Evolutionary conservation across 768 basidiomycete genomes (phyloP), one percentile per base, ranked within the genome.

Genomic region (Infundibulicybe gibba): DNA sequence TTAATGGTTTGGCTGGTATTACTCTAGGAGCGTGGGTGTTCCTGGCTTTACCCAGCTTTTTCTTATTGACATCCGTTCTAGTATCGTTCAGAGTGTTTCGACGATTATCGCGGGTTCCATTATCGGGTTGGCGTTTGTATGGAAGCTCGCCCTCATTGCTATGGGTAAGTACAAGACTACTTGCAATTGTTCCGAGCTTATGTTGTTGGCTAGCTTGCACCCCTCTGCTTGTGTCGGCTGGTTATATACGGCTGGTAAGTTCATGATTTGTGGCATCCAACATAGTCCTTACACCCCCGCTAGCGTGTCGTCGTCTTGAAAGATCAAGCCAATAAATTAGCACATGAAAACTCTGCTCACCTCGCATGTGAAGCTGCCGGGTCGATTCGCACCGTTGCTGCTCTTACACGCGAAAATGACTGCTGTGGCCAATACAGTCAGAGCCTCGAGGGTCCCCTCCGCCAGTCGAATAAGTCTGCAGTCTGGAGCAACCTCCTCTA

Each of bases 361-460:
- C 61, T 94, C 16, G 94, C 94, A 35, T 94, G 92, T 54, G 94
- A 97, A 64, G 91, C 92, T 31, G 90, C 92, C 19, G 86, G 79
- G 9, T 77, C 94, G 9, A 94, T 97, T 55, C 80, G 90, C 32
- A 97, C 94, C 2, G 94, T 97, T 21, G 92, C 94, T 8, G 76
- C 85, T 1, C 72, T 97, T 34, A 94, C 92, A 0, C 74, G 94
- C 19, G 94, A 97, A 61, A 77, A 83, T 17, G 90, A 94, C 51
- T 90, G 89, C 59, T 70, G 76, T 41, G 59, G 69, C n/a, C 59
- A 79, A 6, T 91, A 90, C 65, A 81, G 80, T 56, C 45, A 75
- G 45, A 85, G 83, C 55, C 70, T 97, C 43, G 86, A 91, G 44
- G 78, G 52, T 19, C 92, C 93, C 4, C 71, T 94, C 41, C 66